A percentile compares a stretch with the other conserved stretches of the same genome.
Evolutionary conservation across 257 asterid species (phyloP).

Genomic region (Agastache rugosa): DNA sequence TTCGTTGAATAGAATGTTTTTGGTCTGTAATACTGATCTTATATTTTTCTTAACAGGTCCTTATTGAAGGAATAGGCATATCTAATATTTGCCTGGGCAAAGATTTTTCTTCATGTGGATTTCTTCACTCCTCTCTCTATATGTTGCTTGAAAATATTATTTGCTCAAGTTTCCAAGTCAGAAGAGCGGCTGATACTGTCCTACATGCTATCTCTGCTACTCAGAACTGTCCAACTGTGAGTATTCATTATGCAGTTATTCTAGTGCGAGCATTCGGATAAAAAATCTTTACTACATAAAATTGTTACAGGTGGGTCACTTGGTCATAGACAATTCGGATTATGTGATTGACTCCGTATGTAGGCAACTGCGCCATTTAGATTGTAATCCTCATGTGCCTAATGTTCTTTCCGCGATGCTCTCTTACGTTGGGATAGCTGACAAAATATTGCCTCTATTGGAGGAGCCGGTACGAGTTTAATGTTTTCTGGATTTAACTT

Average conservation of each 20-base stretch:
- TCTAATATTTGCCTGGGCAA: slow-evolving; percentile 73
- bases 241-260: slow-evolving; percentile 46
- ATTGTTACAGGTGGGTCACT: slow-evolving; percentile 88
- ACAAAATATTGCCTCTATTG: slow-evolving; percentile 85
- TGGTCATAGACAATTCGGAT: slow-evolving; percentile 88
- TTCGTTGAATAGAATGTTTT: too few species aligned
- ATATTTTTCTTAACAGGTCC: slow-evolving; percentile 58
- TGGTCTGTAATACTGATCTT: slow-evolving; percentile 22
- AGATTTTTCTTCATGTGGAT: slow-evolving; percentile 82
- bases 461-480: slow-evolving; percentile 88
- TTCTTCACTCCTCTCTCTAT: slow-evolving; percentile 92
- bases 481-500: slow-evolving; percentile 23
- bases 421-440: slow-evolving; percentile 85
- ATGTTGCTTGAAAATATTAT: slow-evolving; percentile 87
- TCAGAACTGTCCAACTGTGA: slow-evolving; percentile 77
- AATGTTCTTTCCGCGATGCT: slow-evolving; percentile 93
- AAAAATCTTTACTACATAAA: slow-evolving; percentile 25
- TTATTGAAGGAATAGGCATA: slow-evolving; percentile 88
- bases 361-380: slow-evolving; percentile 88
- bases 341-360: slow-evolving; percentile 90
- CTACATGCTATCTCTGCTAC: slow-evolving; percentile 67
- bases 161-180: slow-evolving; percentile 83
- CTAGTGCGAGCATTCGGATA: slow-evolving; percentile 33
- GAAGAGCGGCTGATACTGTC: slow-evolving; percentile 80
- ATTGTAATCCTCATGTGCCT: slow-evolving; percentile 91